Conservation (phyloP, 164 flowering plant species). For the Malania oleifera region DNA sequence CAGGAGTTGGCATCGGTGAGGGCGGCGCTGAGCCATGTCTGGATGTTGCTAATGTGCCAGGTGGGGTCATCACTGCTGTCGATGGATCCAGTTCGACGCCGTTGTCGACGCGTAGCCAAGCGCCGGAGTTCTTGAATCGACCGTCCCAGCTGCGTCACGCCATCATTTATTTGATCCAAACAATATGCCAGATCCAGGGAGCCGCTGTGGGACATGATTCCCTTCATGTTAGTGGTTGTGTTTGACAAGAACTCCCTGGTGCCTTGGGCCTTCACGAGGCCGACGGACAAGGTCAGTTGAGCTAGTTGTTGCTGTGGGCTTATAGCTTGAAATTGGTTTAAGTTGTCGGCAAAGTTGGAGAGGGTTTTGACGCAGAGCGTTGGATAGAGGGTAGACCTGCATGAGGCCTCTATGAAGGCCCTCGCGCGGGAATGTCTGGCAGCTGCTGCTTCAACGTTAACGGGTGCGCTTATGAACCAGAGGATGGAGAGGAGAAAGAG, state of each 20-base stretch:
- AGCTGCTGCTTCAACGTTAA: conserved; percentile 9
- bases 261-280: conserved; percentile 28
- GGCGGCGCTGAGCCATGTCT: conserved; percentile 43
- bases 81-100: background rate
- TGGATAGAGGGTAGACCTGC: conserved; percentile 30
- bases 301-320: conserved; percentile 29
- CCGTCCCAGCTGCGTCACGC: conserved; percentile 24
- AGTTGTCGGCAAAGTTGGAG: conserved; percentile 10
- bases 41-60: conserved; percentile 36
- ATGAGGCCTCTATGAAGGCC: conserved; percentile 25
- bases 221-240: conserved; percentile 17
- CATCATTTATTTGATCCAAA: conserved; percentile 26
- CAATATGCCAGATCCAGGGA: conserved; percentile 28
- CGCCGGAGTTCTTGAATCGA: conserved; percentile 27
- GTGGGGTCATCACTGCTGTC: conserved; percentile 10
- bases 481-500: conserved; percentile 13
- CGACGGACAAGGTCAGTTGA: conserved; percentile 28
- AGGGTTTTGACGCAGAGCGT: conserved; percentile 26
- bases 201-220: conserved; percentile 4
- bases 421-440: conserved; percentile 12
- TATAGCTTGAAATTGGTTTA: conserved; percentile 9
- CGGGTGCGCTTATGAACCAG: background rate
- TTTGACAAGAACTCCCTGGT: conserved; percentile 25
- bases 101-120: too few relatives aligned
- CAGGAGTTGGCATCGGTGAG: conserved; percentile 33